Evolutionary conservation across 192 early-diverging fungal genomes (phyloP).

Genomic region (Podochytrium sp.): DNA sequence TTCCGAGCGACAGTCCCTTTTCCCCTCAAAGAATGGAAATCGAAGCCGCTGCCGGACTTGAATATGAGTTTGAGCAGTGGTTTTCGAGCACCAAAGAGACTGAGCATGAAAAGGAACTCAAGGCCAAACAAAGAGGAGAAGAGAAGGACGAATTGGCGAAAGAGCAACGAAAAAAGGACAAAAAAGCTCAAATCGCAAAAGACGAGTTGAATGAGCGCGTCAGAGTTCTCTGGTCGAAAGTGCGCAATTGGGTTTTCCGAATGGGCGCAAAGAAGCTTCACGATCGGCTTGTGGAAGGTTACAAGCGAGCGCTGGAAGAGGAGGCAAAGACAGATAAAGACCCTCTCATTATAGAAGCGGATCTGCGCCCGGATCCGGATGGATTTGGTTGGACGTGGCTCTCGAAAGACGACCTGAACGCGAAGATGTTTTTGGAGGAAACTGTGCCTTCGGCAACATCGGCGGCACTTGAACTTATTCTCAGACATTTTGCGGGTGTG

Average conservation of each 20-base stretch:
- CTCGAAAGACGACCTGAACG: neutral
- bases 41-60: neutral
- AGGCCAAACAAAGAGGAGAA: neutral
- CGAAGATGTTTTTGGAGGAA: neutral
- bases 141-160: neutral
- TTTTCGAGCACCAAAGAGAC: neutral
- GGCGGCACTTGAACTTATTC: neutral
- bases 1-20: neutral
- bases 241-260: neutral
- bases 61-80: neutral
- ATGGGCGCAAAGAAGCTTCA: neutral
- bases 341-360: neutral
- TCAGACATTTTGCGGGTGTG: neutral
- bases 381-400: neutral
- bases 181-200: neutral
- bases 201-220: neutral
- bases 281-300: neutral
- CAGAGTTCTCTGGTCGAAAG: neutral
- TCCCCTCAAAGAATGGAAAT: neutral
- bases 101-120: neutral
- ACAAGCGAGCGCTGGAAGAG: neutral
- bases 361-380: neutral
- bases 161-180: neutral
- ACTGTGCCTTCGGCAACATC: neutral
- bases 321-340: neutral